These are phyloP conservation scores for Yueomyces sp. DNA, from an alignment of 805 yeast genomes.

Conservation along the genomic window DNA sequence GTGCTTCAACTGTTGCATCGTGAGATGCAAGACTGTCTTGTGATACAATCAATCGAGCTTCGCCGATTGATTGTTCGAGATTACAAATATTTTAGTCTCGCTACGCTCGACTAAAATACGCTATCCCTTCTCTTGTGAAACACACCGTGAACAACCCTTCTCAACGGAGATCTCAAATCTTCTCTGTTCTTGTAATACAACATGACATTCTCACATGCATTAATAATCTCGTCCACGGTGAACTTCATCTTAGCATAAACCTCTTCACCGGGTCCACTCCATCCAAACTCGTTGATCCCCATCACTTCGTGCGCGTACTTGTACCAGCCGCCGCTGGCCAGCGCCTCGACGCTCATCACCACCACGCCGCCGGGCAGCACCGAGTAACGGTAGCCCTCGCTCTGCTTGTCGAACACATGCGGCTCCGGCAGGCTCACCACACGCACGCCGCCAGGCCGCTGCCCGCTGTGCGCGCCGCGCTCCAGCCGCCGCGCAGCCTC, in stretches of 20 bases:
- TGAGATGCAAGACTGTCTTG: too few species aligned
- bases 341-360: slow-evolving; percentile 84
- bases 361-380: slow-evolving; percentile 95
- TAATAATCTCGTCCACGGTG: slow-evolving; percentile 85
- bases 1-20: too few species aligned
- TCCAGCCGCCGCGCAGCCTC: slow-evolving; percentile 67
- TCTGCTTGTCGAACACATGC: slow-evolving; percentile 76
- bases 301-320: slow-evolving; percentile 93
- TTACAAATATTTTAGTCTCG: too few species aligned
- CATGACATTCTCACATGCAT: slow-evolving; percentile 68
- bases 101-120: background rate
- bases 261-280: slow-evolving; percentile 79
- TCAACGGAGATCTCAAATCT: slow-evolving; percentile 60
- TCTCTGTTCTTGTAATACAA: slow-evolving; percentile 66
- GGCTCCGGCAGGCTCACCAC: slow-evolving; percentile 92
- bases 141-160: slow-evolving; percentile 33
- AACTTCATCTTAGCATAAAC: slow-evolving; percentile 79
- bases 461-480: slow-evolving; percentile 5
- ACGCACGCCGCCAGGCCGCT: slow-evolving; percentile 42
- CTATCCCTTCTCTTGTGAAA: background rate
- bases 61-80: too few species aligned
- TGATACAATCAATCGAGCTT: too few species aligned
- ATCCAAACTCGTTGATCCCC: slow-evolving; percentile 93
- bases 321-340: slow-evolving; percentile 85
- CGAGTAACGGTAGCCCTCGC: slow-evolving; percentile 63